Evolutionary conservation across 441 rosid genomes (phyloP).

Genomic region (Flueggea neowawraea): DNA sequence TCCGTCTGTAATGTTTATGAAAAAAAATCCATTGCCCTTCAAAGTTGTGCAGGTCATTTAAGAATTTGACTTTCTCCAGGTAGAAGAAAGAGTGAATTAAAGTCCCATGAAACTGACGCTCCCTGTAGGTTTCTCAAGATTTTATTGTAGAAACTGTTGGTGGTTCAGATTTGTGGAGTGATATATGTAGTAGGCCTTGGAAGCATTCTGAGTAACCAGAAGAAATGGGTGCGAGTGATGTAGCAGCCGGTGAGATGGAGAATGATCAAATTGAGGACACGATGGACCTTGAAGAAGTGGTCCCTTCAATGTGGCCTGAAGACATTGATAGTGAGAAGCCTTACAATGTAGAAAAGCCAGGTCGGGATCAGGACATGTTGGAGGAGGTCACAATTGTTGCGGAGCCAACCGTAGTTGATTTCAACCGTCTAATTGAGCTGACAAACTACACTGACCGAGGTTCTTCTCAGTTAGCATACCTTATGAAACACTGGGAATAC

Average conservation of each 20-base stretch:
- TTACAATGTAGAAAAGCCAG: conserved; percentile 80
- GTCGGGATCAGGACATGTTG: conserved; percentile 83
- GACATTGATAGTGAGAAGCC: conserved; percentile 79
- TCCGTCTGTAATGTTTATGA: too few relatives aligned
- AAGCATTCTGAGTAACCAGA: too few relatives aligned
- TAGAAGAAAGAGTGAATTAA: neutral
- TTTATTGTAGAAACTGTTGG: neutral
- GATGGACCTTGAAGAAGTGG: conserved; percentile 66
- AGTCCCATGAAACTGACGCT: neutral
- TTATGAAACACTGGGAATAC: conserved; percentile 86
- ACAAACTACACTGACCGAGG: conserved; percentile 66
- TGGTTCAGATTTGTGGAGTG: conserved; percentile 16
- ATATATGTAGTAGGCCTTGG: too few relatives aligned
- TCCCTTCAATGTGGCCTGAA: conserved; percentile 98
- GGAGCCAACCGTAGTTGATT: conserved; percentile 60
- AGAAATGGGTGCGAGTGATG: conserved; percentile 18
- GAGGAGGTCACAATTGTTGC: conserved; percentile 71
- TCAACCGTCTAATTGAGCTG: conserved; percentile 59
- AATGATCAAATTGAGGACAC: conserved; percentile 60
- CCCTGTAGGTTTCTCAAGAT: neutral
- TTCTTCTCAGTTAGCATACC: conserved; percentile 76
- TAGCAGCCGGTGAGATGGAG: conserved; percentile 58
- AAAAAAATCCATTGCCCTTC: too few relatives aligned
- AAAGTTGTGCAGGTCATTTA: too few relatives aligned
- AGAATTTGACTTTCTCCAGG: neutral